A percentile compares a stretch with the other conserved stretches of the same genome.
Evolutionary conservation across 1,139 yeast genomes (phyloP).

Genomic region (Wickerhamomyces sp.): DNA sequence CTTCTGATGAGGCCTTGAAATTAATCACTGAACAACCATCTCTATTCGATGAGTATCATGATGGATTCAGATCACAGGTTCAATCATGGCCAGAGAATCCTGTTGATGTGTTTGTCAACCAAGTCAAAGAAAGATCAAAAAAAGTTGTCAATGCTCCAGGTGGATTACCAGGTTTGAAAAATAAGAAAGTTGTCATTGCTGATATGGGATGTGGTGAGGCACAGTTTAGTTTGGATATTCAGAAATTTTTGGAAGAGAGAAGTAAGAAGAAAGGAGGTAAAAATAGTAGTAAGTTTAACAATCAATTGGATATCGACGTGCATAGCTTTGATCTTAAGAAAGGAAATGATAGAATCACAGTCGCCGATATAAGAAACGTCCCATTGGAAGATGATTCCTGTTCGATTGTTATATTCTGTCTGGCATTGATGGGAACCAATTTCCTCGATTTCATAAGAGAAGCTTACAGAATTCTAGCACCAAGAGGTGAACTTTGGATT

Average conservation of each 20-base stretch:
- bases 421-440: conserved; percentile 96
- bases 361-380: conserved; percentile 89
- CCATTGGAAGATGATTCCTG: conserved; percentile 78
- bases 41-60: conserved; percentile 89
- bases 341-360: conserved; percentile 83
- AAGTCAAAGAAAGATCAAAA: conserved; percentile 54
- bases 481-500: conserved; percentile 94
- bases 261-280: conserved; percentile 32
- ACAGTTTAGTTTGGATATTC: conserved; percentile 65
- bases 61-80: conserved; percentile 92
- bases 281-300: conserved; percentile 30
- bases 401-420: conserved; percentile 82
- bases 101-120: conserved; percentile 77
- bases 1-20: conserved; percentile 70
- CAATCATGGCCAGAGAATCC: conserved; percentile 99
- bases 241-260: conserved; percentile 40
- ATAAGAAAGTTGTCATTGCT: conserved; percentile 64
- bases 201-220: conserved; percentile 99
- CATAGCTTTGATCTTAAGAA: conserved; percentile 90
- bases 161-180: conserved; percentile 70
- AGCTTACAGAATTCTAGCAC: conserved; percentile 81
- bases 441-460: conserved; percentile 87
- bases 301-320: conserved; percentile 47
- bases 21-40: conserved; percentile 79
- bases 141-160: conserved; percentile 90